Conservation (phyloP, 352 stramenopile species). For the Globisporangium rhizosaccharum region DNA sequence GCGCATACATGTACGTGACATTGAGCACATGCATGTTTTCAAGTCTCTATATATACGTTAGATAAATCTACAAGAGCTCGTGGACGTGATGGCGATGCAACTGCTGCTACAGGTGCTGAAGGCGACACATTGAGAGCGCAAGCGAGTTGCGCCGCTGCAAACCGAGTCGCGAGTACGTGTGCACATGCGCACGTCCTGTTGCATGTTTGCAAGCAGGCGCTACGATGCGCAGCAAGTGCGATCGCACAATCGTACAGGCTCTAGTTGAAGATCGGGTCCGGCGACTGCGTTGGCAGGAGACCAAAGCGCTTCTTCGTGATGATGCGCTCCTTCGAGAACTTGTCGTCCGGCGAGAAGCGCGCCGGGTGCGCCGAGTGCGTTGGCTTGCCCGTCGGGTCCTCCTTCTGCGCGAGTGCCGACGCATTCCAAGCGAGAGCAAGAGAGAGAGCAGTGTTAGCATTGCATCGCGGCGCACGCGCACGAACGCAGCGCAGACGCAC, state of each 20-base stretch:
- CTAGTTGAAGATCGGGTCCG: constrained; percentile 84
- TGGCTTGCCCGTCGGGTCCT: constrained; percentile 88
- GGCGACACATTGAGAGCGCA: no score
- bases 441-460: neutral
- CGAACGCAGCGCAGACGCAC: constrained; percentile 31
- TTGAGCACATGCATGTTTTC: neutral
- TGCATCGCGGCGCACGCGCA: neutral
- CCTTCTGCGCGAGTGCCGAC: constrained; percentile 74
- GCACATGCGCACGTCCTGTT: neutral
- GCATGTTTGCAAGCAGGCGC: neutral
- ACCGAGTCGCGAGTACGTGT: neutral
- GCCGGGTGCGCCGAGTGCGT: constrained; percentile 96
- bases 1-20: neutral
- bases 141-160: neutral
- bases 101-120: neutral
- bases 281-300: constrained; percentile 94
- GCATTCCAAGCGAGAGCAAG: no score
- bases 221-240: constrained; percentile 6
- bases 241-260: constrained; percentile 10
- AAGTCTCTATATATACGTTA: constrained; percentile 19
- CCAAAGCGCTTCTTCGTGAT: constrained; percentile 98
- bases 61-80: constrained; percentile 21
- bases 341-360: constrained; percentile 99
- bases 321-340: constrained; percentile 98
- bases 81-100: constrained; percentile 1